phyloP scores from a whole-genome alignment of 352 stramenopile species.

The Phytophthora quininea region DNA sequence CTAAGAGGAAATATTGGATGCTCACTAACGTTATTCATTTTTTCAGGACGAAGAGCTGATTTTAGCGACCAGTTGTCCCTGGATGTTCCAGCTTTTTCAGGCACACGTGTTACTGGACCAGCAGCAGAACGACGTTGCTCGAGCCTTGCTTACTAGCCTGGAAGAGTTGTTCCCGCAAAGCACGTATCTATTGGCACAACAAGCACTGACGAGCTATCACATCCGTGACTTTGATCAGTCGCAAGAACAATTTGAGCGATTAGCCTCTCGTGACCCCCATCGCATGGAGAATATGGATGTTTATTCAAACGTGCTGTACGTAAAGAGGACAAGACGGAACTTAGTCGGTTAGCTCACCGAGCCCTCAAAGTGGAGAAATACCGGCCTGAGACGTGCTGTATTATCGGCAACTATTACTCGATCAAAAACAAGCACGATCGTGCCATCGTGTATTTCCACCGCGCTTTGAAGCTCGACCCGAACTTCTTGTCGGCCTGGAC shows the following conservation, averaged over 20 bases:
- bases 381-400: conserved; percentile 97
- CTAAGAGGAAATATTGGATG: conserved; percentile 21
- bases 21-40: conserved; percentile 15
- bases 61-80: conserved; percentile 56
- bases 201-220: conserved; percentile 83
- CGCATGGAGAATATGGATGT: conserved; percentile 86
- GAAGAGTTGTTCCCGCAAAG: conserved; percentile 64
- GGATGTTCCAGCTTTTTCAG: conserved; percentile 89
- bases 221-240: conserved; percentile 84
- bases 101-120: conserved; percentile 79
- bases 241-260: conserved; percentile 74
- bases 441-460: conserved; percentile 97
- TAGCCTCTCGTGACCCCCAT: conserved; percentile 69
- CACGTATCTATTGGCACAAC: conserved; percentile 77
- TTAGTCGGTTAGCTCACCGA: conserved; percentile 90
- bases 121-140: conserved; percentile 75
- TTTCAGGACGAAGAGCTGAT: conserved; percentile 63
- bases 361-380: conserved; percentile 97
- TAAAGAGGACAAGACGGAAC: conserved; percentile 88
- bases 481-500: conserved; percentile 97
- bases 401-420: conserved; percentile 93
- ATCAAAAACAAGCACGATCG: conserved; percentile 95
- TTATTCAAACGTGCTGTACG: conserved; percentile 88
- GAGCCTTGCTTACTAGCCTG: conserved; percentile 57
- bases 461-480: conserved; percentile 94